Evolutionary conservation across 2,329 filamentous ascomycete species (phyloP).

Genomic region (Calonectria multiphialidica): DNA sequence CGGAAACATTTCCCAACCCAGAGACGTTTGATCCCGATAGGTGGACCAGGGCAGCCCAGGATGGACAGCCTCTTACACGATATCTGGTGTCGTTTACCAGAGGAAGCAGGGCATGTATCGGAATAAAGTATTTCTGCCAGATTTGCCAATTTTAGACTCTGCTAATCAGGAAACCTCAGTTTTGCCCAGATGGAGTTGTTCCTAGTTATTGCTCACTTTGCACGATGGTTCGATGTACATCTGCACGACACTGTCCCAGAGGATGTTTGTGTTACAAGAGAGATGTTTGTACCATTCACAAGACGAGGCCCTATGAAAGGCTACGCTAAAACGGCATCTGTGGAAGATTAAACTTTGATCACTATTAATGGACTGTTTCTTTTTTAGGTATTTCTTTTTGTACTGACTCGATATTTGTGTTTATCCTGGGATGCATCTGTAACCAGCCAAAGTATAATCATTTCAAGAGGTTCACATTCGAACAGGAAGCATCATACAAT

Average conservation of each 20-base stretch:
- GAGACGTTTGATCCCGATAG: neutral
- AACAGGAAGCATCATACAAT: too few relatives aligned
- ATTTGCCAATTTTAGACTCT: too few relatives aligned
- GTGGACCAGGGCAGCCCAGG: neutral
- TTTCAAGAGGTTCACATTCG: too few relatives aligned
- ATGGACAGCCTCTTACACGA: neutral
- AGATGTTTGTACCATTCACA: neutral
- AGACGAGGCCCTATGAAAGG: neutral
- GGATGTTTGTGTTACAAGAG: neutral
- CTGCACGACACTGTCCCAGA: neutral
- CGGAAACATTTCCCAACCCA: neutral
- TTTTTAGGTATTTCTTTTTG: too few relatives aligned
- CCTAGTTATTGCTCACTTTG: neutral
- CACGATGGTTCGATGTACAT: neutral
- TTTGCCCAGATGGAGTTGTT: conserved; percentile 1
- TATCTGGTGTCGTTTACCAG: neutral
- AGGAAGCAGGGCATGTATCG: neutral
- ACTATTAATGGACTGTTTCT: too few relatives aligned
- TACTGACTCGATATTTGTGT: too few relatives aligned
- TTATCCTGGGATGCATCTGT: too few relatives aligned
- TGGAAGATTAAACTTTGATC: too few relatives aligned
- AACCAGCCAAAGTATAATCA: too few relatives aligned
- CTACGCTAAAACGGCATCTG: neutral
- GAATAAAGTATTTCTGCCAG: neutral
- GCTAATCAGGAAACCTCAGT: neutral